phyloP scores from a whole-genome alignment of 129 eudicot genomes.

The Mikania micrantha region DNA sequence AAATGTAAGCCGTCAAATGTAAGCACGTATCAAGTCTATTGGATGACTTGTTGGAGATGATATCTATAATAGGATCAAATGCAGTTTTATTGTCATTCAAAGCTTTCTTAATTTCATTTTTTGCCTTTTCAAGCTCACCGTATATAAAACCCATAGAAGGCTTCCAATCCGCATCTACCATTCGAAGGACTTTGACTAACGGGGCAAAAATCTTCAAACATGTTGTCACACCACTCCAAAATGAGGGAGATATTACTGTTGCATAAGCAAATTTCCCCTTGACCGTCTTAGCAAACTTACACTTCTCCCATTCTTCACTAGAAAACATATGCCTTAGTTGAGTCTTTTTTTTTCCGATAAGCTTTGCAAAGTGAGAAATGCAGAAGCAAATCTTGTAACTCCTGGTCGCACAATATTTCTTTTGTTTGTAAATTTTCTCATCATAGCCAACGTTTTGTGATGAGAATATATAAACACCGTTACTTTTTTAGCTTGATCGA shows the following conservation, averaged over 20 bases:
- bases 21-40: too few relatives aligned
- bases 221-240: not conserved
- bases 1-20: too few relatives aligned
- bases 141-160: not conserved
- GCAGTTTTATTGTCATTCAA: not conserved
- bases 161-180: not conserved
- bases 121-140: not conserved
- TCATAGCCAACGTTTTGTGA: constrained; percentile 5
- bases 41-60: too few relatives aligned
- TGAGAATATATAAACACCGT: constrained; percentile 17
- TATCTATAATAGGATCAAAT: not conserved
- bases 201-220: not conserved
- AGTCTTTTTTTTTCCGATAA: too few relatives aligned
- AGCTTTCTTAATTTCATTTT: not conserved
- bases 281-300: not conserved
- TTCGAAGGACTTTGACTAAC: not conserved
- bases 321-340: too few relatives aligned
- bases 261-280: not conserved
- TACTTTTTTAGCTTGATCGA: too few relatives aligned
- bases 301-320: not conserved
- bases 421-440: constrained; percentile 18
- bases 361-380: constrained; percentile 15
- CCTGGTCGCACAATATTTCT: constrained; percentile 16
- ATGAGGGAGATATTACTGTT: not conserved
- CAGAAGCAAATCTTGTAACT: constrained; percentile 13